Base-by-base conservation (phyloP, 768 basidiomycete genomes). In the Dioszegia aurantiaca region DNA sequence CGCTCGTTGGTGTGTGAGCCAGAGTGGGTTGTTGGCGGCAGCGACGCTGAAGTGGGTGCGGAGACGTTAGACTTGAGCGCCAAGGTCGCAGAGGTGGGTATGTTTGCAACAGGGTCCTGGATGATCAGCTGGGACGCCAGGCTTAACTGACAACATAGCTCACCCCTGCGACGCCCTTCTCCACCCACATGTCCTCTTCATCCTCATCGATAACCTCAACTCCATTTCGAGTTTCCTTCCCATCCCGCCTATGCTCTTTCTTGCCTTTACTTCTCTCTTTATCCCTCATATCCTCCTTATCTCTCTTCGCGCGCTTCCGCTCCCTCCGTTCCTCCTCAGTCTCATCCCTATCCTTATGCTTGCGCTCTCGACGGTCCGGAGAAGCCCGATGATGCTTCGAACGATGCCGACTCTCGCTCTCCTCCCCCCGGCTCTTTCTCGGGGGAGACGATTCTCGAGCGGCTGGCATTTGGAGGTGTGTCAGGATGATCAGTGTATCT, bases 51-150 rank as follows among this genome's bases (percentile, higher is more conserved):
- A 24, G 79, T 77, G n/a, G 77, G 70, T 42, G 78, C 69, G 44
- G 79, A 74, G 28, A 86, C 84, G 41, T 83, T 79, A 1, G 88
- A 87, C 3, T 79, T 86, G 43, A 91, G 67, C 51, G 84, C 82
- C 59, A 93, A 80, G 62, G 86, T 85, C 62, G 86, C 83, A 0
- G 85, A 80, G 0, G 87, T 86, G 16, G 90, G 89, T 51, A 91
- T 90, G 60, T 84, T 82, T n/a, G 85, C 62, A 10, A 64, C 58
- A 24, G 72, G 60, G 23, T 67, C 56, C 69, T 73, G 39, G 33
- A 41, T 16, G 5, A 55, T 28, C 23, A 53, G 45, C 33, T 33
- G 63, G 45, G 26, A 30, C 55, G 56, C 33, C 61, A 45, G 47
- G 57, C n/a, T n/a, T n/a, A n/a, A 44, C 42, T 58, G 33, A 27